Evolutionary conservation across 2,329 filamentous ascomycete species (phyloP).

Genomic region (Pyrenochaeta sp.): DNA sequence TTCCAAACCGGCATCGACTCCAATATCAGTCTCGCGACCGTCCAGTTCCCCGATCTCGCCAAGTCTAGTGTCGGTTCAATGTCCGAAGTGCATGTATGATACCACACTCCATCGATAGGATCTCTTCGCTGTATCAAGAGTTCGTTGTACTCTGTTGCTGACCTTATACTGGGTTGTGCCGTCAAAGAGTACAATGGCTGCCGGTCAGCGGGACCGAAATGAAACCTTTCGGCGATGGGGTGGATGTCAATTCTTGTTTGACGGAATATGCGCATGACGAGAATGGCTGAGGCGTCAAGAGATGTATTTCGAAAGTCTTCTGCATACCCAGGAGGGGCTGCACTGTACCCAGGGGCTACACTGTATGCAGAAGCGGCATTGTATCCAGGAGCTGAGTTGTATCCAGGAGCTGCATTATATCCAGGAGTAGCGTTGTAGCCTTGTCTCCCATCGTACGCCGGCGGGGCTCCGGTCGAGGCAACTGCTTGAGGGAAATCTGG

Average conservation of each 20-base stretch:
- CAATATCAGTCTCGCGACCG: slow-evolving; percentile 6
- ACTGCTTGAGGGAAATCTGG: background rate
- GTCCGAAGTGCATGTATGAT: slow-evolving; percentile 7
- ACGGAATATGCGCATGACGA: slow-evolving; percentile 14
- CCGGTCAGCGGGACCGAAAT: slow-evolving; percentile 13
- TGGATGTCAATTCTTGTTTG: slow-evolving; percentile 10
- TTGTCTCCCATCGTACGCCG: too few relatives aligned
- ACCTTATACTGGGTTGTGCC: slow-evolving; percentile 9
- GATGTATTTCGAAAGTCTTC: slow-evolving; percentile 4
- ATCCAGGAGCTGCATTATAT: background rate
- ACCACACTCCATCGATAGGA: slow-evolving; percentile 6
- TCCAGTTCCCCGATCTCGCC: slow-evolving; percentile 7
- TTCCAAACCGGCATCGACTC: slow-evolving; percentile 10
- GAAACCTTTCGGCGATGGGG: slow-evolving; percentile 15
- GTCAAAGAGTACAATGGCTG: slow-evolving; percentile 11
- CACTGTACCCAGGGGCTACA: background rate
- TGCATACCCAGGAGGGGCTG: slow-evolving; percentile 2
- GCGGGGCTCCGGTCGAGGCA: background rate
- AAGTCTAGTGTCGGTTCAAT: slow-evolving; percentile 10
- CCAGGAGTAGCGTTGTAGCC: background rate
- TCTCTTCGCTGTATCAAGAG: slow-evolving; percentile 8
- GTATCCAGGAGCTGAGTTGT: background rate
- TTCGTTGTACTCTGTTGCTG: slow-evolving; percentile 10
- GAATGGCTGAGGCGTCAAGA: background rate
- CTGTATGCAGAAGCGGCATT: background rate